These are phyloP conservation scores for Curvularia sp. DNA, from an alignment of 2,329 filamentous ascomycete species.

Conservation along the genomic window DNA sequence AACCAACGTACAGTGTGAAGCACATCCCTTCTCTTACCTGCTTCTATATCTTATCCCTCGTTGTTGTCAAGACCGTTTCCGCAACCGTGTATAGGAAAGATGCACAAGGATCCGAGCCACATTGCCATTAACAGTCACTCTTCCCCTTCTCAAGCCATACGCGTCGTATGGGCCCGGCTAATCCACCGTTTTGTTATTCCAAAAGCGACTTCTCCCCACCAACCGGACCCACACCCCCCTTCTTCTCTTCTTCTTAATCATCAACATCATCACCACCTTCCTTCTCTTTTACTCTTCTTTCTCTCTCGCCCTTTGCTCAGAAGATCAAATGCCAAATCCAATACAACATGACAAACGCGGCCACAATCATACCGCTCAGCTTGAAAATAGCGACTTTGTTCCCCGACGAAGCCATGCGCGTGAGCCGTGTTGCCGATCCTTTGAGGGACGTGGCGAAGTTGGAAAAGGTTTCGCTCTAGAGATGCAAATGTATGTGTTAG, in stretches of 20 bases:
- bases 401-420: constrained; percentile 87
- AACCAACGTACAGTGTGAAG: neutral
- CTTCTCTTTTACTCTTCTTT: neutral
- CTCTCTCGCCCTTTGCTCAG: neutral
- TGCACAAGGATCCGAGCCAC: too few species aligned
- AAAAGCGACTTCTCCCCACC: too few species aligned
- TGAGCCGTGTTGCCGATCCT: constrained; percentile 81
- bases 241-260: too few species aligned
- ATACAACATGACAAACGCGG: constrained; percentile 75
- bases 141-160: too few species aligned
- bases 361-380: constrained; percentile 82
- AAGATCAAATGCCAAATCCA: constrained; percentile 61
- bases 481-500: too few species aligned
- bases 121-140: too few species aligned
- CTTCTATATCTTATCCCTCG: neutral
- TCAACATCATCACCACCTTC: too few species aligned
- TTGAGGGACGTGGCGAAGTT: constrained; percentile 83
- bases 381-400: constrained; percentile 93
- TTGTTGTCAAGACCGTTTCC: neutral
- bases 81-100: neutral
- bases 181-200: too few species aligned
- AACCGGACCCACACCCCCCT: too few species aligned
- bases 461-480: constrained; percentile 93
- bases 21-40: too few species aligned
- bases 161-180: too few species aligned